phyloP scores from a whole-genome alignment of 2,329 filamentous ascomycete genomes.

The Botryotinia convoluta region DNA sequence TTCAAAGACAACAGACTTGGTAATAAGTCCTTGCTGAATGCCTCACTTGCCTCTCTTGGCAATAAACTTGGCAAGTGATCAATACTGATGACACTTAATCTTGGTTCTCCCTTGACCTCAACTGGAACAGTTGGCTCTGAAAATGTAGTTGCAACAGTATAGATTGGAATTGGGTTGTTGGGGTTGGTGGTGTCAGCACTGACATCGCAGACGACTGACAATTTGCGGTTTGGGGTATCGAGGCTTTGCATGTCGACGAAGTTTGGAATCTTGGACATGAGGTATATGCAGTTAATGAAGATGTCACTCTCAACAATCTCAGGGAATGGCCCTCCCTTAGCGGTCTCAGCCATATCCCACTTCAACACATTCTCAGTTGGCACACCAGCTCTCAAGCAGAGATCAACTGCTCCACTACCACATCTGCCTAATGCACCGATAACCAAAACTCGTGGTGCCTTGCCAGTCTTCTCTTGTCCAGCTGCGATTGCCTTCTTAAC shows the following conservation, averaged over 20 bases:
- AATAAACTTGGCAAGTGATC: slow-evolving; percentile 82
- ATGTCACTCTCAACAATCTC: slow-evolving; percentile 75
- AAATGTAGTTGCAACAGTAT: slow-evolving; percentile 82
- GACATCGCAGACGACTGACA: slow-evolving; percentile 80
- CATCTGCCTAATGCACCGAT: slow-evolving; percentile 85
- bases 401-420: slow-evolving; percentile 78
- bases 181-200: slow-evolving; percentile 72
- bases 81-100: slow-evolving; percentile 79
- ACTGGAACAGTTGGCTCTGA: slow-evolving; percentile 81
- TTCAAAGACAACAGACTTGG: slow-evolving; percentile 76
- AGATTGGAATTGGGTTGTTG: slow-evolving; percentile 70
- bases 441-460: slow-evolving; percentile 71
- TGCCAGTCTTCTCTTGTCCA: slow-evolving; percentile 65
- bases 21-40: slow-evolving; percentile 75
- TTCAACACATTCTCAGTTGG: slow-evolving; percentile 63
- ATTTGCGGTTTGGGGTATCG: slow-evolving; percentile 63
- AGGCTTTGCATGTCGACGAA: slow-evolving; percentile 75
- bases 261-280: slow-evolving; percentile 72
- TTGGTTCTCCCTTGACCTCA: slow-evolving; percentile 52
- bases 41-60: slow-evolving; percentile 82
- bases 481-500: slow-evolving; percentile 69
- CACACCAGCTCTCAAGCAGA: slow-evolving; percentile 73
- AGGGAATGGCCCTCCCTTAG: slow-evolving; percentile 65
- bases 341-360: slow-evolving; percentile 78
- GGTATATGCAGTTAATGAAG: slow-evolving; percentile 89